These are phyloP conservation scores for Schwanniomyces yamadae DNA, from an alignment of 805 yeast species.

Conservation along the genomic window DNA sequence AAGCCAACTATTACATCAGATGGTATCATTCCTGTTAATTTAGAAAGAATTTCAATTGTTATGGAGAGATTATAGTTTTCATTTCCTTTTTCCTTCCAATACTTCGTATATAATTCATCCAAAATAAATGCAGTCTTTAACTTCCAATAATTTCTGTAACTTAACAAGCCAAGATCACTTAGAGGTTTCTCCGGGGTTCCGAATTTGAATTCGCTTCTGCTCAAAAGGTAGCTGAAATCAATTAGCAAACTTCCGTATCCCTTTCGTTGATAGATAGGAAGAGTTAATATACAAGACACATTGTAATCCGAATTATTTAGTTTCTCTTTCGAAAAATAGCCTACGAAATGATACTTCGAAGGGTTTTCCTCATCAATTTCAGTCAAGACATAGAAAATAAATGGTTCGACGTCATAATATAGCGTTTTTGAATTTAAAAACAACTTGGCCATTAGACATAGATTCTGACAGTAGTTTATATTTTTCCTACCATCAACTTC, in stretches of 20 bases:
- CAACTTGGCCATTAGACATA: constrained; percentile 85
- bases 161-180: constrained; percentile 78
- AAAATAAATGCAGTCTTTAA: constrained; percentile 56
- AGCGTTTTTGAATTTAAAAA: constrained; percentile 89
- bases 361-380: constrained; percentile 52
- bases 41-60: constrained; percentile 62
- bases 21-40: constrained; percentile 78
- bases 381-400: constrained; percentile 81
- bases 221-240: constrained; percentile 81
- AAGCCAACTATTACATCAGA: constrained; percentile 86
- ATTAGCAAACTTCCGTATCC: constrained; percentile 90
- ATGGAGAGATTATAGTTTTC: constrained; percentile 17
- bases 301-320: constrained; percentile 74
- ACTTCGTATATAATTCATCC: constrained; percentile 21
- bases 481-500: constrained; percentile 78
- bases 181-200: constrained; percentile 97
- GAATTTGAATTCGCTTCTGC: constrained; percentile 68
- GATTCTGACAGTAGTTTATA: constrained; percentile 79
- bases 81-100: constrained; percentile 3
- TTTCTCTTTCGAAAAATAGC: constrained; percentile 91
- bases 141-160: constrained; percentile 89
- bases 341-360: constrained; percentile 71
- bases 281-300: constrained; percentile 84
- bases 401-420: constrained; percentile 94
- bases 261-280: constrained; percentile 82